Evolutionary conservation across 768 basidiomycete genomes (phyloP).

Genomic region (Trametes meyenii): DNA sequence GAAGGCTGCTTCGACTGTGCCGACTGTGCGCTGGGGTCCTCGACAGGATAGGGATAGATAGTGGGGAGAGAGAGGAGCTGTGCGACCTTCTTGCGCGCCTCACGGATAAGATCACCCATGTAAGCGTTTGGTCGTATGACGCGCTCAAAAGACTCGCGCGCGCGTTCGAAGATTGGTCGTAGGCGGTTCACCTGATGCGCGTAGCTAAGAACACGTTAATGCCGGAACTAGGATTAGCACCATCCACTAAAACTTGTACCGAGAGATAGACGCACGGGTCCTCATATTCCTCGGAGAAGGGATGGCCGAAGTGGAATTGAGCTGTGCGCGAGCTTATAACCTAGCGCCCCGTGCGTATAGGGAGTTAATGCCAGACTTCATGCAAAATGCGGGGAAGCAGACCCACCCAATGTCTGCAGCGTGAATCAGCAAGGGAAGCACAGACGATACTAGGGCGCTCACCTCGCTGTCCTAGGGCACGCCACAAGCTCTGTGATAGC

Average conservation of each 20-base stretch:
- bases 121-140: conserved; percentile 57
- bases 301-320: conserved; percentile 62
- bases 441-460: conserved; percentile 6
- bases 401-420: conserved; percentile 63
- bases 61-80: conserved; percentile 28
- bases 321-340: conserved; percentile 67
- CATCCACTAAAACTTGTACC: too few relatives aligned
- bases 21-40: not conserved
- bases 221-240: too few relatives aligned
- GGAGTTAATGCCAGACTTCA: not conserved
- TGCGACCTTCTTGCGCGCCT: conserved; percentile 50
- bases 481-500: conserved; percentile 59
- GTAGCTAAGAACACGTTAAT: conserved; percentile 43
- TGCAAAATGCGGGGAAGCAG: not conserved
- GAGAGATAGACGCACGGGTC: conserved; percentile 51
- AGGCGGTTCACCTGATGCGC: conserved; percentile 55
- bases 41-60: not conserved
- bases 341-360: conserved; percentile 33
- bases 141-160: conserved; percentile 49
- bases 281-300: conserved; percentile 59
- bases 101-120: conserved; percentile 49
- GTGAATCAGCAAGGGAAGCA: conserved; percentile 16
- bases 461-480: conserved; percentile 73
- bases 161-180: conserved; percentile 54
- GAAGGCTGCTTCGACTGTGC: not conserved